Base-by-base conservation (phyloP, 2,329 filamentous ascomycete genomes). In the Chaetoscypha palmicola region DNA sequence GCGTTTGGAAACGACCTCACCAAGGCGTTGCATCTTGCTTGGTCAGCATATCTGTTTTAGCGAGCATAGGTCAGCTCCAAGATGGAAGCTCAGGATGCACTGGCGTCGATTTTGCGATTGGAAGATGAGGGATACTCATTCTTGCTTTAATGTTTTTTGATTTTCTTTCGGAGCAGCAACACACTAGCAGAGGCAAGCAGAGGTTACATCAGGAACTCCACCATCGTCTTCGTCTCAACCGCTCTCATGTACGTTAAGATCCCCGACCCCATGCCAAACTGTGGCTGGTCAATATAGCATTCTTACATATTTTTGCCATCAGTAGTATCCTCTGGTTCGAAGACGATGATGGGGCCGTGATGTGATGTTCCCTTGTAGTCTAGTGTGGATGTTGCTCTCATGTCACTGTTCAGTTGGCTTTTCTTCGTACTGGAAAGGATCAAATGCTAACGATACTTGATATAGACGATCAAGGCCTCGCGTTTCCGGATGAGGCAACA, bases 211-310 rank as follows among this genome's bases (percentile, higher is more conserved):
- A 77, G 75, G 75, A 76, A 77, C 74, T 76, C 76, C 74, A 79
- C 79, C 77, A 78, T 81, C 77, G 76, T 81, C 77, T 79, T 81
- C 76, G 71, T 73, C 69, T 66, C 67, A 63, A 61, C 61, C 64
- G 45, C 49, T 66, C 66, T 68, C 65, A 77, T 82, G 79, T 82
- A 82, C 72, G 77, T 81, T 81, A 81, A 80, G 69, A 49, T 60
- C 63, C 63, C 65, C 63, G 60, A 61, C 61, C 59, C 61, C 56
- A 56, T 54, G 60, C 62, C 60, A 58, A 58, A 49, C 50, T 44
- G 51, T 65, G 65, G 64, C 64, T 66, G 64, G 66, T 65, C 63
- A 71, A 72, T 73, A 72, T 68, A 73, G 63, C 60, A 66, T 68
- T 66, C 64, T 65, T 61, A 63, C 60, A 62, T 50, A 59, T 62